Conservation (phyloP, 2,329 filamentous ascomycete genomes). For the Venturiaceae sp. region DNA sequence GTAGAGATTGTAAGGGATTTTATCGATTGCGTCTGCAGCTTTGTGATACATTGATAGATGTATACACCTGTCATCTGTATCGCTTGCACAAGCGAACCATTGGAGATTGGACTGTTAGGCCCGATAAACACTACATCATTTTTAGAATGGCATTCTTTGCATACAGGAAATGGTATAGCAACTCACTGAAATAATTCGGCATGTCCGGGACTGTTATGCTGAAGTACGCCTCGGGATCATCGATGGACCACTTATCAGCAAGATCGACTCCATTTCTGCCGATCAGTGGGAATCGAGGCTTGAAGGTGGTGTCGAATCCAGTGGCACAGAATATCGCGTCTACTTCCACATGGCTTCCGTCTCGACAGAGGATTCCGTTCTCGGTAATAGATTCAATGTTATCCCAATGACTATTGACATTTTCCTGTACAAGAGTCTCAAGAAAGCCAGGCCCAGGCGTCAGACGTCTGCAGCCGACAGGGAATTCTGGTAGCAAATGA, state of each 20-base stretch:
- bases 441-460: slow-evolving; percentile 43
- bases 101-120: too few species aligned
- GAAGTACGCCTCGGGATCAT: slow-evolving; percentile 36
- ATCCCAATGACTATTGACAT: slow-evolving; percentile 25
- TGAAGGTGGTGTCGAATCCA: slow-evolving; percentile 24
- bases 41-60: background rate
- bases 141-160: too few species aligned
- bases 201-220: slow-evolving; percentile 54
- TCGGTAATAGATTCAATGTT: slow-evolving; percentile 25
- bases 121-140: too few species aligned
- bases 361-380: slow-evolving; percentile 29
- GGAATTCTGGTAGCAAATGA: slow-evolving; percentile 31
- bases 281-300: slow-evolving; percentile 25
- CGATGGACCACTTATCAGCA: background rate
- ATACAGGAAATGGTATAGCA: too few species aligned
- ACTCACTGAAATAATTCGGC: slow-evolving; percentile 55
- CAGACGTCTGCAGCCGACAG: slow-evolving; percentile 36
- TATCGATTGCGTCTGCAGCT: slow-evolving; percentile 9
- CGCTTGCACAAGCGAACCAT: slow-evolving; percentile 4
- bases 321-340: slow-evolving; percentile 36
- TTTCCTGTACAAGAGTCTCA: slow-evolving; percentile 33
- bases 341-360: slow-evolving; percentile 26
- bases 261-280: background rate
- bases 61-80: slow-evolving; percentile 11
- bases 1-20: slow-evolving; percentile 4